Evolutionary conservation across 139 green algal species (phyloP).

Genomic region (Spirogloea muscicola): DNA sequence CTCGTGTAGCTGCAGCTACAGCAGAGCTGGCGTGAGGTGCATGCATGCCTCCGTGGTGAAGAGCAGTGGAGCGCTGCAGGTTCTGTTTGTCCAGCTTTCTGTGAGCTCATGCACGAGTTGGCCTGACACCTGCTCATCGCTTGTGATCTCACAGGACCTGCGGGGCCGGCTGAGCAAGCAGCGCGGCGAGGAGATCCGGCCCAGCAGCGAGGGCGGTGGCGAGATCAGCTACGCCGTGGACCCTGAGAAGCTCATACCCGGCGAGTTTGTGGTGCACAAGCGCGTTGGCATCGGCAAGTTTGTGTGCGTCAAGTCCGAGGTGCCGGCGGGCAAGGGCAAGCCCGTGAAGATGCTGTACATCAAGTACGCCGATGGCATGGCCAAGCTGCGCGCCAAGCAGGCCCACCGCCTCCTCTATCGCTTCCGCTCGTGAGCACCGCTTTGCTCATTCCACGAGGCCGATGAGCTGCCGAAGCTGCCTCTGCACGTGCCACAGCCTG

Average conservation of each 20-base stretch:
- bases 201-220: background rate
- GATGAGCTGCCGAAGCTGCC: background rate
- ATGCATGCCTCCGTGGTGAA: too few species aligned
- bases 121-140: too few species aligned
- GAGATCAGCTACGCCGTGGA: conserved; percentile 29
- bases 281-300: conserved; percentile 27
- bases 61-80: too few species aligned
- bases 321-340: conserved; percentile 7
- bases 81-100: too few species aligned
- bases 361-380: conserved; percentile 43
- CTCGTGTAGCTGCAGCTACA: too few species aligned
- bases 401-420: conserved; percentile 40
- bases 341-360: conserved; percentile 27
- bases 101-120: too few species aligned
- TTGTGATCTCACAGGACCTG: too few species aligned
- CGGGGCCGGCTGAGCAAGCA: too few species aligned
- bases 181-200: too few species aligned
- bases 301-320: background rate
- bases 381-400: conserved; percentile 43
- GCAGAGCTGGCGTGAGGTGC: too few species aligned
- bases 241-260: conserved; percentile 16
- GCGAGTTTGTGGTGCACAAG: conserved; percentile 44
- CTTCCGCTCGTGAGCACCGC: conserved; percentile 10
- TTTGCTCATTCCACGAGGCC: too few species aligned
- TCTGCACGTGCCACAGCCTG: too few species aligned